Conservation (phyloP, 148 eudicot genomes). For the Cornus kousa region DNA sequence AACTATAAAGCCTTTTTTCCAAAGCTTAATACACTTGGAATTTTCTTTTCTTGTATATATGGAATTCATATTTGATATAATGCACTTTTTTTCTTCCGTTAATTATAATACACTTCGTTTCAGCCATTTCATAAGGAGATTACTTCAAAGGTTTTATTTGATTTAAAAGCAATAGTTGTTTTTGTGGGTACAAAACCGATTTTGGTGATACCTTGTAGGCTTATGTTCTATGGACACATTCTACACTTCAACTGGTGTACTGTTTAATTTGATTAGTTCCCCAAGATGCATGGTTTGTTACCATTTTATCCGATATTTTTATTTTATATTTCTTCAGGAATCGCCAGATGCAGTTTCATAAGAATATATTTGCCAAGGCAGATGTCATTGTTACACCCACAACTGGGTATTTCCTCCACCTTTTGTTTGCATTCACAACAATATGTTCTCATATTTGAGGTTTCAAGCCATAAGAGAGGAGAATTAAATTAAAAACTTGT, state of each 20-base stretch:
- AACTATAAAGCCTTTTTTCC: too few relatives aligned
- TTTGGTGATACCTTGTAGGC: background rate
- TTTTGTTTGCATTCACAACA: background rate
- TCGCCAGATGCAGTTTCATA: slow-evolving; percentile 68
- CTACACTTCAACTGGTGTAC: background rate
- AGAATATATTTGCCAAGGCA: slow-evolving; percentile 60
- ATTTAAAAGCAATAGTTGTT: too few relatives aligned
- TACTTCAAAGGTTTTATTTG: too few relatives aligned
- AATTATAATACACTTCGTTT: too few relatives aligned
- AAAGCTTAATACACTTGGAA: too few relatives aligned
- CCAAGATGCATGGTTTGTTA: too few relatives aligned
- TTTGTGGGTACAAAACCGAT: too few relatives aligned
- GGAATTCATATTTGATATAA: too few relatives aligned
- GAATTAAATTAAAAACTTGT: background rate
- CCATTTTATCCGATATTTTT: background rate
- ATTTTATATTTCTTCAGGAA: slow-evolving; percentile 33
- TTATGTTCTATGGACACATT: background rate
- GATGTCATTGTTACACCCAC: slow-evolving; percentile 92
- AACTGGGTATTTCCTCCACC: slow-evolving; percentile 49
- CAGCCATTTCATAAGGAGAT: too few relatives aligned
- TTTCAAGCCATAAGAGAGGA: background rate
- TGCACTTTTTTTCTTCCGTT: too few relatives aligned
- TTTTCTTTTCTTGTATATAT: too few relatives aligned
- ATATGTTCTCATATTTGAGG: too few relatives aligned
- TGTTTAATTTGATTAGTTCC: background rate